Conservation (phyloP, 1,284 basidiomycete species). For the Amylostereum areolatum region DNA sequence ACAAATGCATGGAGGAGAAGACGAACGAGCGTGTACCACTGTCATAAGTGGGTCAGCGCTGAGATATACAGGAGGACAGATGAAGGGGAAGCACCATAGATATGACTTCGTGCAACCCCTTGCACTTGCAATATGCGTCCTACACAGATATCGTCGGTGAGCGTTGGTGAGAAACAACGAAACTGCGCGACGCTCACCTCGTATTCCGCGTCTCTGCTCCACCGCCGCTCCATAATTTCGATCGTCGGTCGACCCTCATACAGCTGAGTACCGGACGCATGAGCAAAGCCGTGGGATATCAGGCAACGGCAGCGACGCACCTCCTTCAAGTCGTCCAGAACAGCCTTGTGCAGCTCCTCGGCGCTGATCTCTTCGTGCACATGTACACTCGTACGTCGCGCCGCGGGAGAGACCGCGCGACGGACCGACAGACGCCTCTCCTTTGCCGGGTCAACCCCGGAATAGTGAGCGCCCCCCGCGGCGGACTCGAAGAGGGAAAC, state of each 20-base stretch:
- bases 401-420: conserved; percentile 6
- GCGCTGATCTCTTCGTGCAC: conserved; percentile 11
- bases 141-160: conserved; percentile 14
- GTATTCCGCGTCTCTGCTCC: conserved; percentile 52
- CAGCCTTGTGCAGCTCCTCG: conserved; percentile 14
- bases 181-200: conserved; percentile 34
- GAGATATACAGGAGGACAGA: neutral
- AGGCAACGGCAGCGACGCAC: conserved; percentile 15
- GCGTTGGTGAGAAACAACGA: conserved; percentile 4
- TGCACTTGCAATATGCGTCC: conserved; percentile 47
- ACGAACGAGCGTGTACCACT: conserved; percentile 61
- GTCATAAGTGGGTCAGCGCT: conserved; percentile 2
- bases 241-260: conserved; percentile 50
- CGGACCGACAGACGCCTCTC: conserved; percentile 7
- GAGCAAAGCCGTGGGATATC: neutral
- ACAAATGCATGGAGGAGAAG: neutral
- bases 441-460: conserved; percentile 26
- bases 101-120: conserved; percentile 47
- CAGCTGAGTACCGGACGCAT: conserved; percentile 24
- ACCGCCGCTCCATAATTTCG: conserved; percentile 54
- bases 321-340: conserved; percentile 48
- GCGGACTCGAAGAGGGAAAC: conserved; percentile 48
- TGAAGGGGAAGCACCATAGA: conserved; percentile 36
- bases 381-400: conserved; percentile 1
- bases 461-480: conserved; percentile 54